These are phyloP conservation scores for Tylopilus orsonianus DNA, from an alignment of 1,284 basidiomycete species.

Conservation along the genomic window DNA sequence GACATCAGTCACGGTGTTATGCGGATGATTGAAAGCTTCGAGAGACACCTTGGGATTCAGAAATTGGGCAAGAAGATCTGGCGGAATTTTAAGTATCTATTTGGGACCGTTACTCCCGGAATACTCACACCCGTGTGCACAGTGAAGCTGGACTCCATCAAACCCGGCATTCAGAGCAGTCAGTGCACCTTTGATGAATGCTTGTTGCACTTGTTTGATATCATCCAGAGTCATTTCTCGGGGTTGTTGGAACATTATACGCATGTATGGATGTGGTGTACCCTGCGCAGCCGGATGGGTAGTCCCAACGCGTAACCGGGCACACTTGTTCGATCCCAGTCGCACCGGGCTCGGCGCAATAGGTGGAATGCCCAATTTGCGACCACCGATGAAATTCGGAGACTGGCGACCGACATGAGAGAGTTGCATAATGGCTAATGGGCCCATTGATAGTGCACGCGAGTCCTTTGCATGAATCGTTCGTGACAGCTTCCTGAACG, in stretches of 20 bases:
- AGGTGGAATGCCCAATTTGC: slow-evolving; percentile 57
- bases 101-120: neutral
- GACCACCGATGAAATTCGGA: slow-evolving; percentile 68
- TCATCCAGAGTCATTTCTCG: slow-evolving; percentile 58
- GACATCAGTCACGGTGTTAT: neutral
- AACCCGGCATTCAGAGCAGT: slow-evolving; percentile 75
- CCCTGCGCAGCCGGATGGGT: neutral
- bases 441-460: slow-evolving; percentile 8
- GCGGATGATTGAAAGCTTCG: slow-evolving; percentile 3
- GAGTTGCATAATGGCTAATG: slow-evolving; percentile 77
- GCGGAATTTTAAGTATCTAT: neutral
- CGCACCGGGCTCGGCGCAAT: slow-evolving; percentile 73
- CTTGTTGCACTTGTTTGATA: slow-evolving; percentile 59
- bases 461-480: slow-evolving; percentile 46
- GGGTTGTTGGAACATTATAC: slow-evolving; percentile 64
- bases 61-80: slow-evolving; percentile 85
- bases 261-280: slow-evolving; percentile 38
- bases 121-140: slow-evolving; percentile 83
- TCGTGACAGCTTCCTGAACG: slow-evolving; percentile 54
- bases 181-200: slow-evolving; percentile 71
- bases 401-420: slow-evolving; percentile 89
- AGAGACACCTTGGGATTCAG: slow-evolving; percentile 70
- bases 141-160: slow-evolving; percentile 89
- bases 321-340: slow-evolving; percentile 43
- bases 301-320: slow-evolving; percentile 7